Conservation (phyloP, 495 filamentous ascomycete species). For the Penicillium salamii region DNA sequence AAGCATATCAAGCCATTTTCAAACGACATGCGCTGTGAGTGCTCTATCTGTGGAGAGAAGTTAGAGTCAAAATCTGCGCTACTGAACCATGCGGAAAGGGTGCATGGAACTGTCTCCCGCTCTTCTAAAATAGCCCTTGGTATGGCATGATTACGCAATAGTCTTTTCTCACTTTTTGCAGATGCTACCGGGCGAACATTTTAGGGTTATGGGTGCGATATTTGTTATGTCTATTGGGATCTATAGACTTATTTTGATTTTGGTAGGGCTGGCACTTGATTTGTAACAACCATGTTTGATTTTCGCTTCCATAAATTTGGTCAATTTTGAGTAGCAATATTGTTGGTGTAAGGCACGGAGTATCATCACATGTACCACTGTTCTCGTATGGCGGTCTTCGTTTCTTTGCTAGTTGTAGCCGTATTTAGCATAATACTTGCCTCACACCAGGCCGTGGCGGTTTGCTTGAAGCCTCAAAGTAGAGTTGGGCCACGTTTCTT, state of each 20-base stretch:
- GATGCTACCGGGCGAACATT: not conserved
- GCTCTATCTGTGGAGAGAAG: conserved; percentile 18
- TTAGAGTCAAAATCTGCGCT: conserved; percentile 17
- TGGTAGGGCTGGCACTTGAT: not conserved
- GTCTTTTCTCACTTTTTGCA: conserved; percentile 1
- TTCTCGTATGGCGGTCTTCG: not conserved
- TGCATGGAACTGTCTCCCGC: conserved; percentile 20
- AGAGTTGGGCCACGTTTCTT: no score
- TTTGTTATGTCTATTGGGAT: not conserved
- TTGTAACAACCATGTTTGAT: conserved; percentile 1
- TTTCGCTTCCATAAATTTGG: conserved; percentile 3
- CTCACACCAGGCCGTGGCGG: no score
- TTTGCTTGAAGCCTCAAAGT: no score
- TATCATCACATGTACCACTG: not conserved
- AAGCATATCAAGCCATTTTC: conserved; percentile 21
- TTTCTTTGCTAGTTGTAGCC: no score
- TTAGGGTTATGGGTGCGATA: not conserved
- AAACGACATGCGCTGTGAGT: conserved; percentile 21
- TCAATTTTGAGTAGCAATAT: not conserved
- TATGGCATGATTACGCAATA: not conserved
- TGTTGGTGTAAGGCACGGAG: not conserved
- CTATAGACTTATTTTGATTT: not conserved
- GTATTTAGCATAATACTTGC: no score
- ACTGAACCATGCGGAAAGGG: conserved; percentile 22
- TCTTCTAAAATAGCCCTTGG: conserved; percentile 16